A percentile compares a stretch with the other conserved stretches of the same genome.
Evolutionary conservation across 768 basidiomycete genomes (phyloP).

Genomic region (Pisolithus sp.): DNA sequence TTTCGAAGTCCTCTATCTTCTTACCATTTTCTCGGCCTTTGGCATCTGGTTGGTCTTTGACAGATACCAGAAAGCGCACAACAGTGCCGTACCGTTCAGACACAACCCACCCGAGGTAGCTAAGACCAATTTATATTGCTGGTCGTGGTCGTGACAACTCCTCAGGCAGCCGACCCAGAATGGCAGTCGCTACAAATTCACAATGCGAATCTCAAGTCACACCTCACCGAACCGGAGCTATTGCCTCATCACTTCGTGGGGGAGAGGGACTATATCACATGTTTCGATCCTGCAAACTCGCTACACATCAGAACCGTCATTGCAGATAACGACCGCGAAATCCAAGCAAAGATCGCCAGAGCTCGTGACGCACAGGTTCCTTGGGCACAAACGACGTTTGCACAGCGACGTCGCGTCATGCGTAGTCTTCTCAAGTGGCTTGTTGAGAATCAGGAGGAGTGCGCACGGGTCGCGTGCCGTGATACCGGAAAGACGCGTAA

Average conservation of each 20-base stretch:
- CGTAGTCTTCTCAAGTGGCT: constrained; percentile 89
- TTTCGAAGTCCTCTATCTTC: constrained; percentile 58
- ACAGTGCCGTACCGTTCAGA: constrained; percentile 65
- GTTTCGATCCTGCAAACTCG: constrained; percentile 86
- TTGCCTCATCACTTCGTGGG: constrained; percentile 41
- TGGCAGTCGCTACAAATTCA: constrained; percentile 51
- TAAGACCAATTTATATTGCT: constrained; percentile 3
- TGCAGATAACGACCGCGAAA: constrained; percentile 69
- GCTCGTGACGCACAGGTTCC: constrained; percentile 60
- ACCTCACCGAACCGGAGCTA: constrained; percentile 49
- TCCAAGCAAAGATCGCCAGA: constrained; percentile 59
- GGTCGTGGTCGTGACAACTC: constrained; percentile 16
- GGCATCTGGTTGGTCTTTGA: constrained; percentile 76
- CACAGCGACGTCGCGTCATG: constrained; percentile 75
- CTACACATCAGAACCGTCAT: constrained; percentile 73
- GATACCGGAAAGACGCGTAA: constrained; percentile 93
- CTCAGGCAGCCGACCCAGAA: constrained; percentile 50
- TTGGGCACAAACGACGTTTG: constrained; percentile 76
- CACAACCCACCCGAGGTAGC: constrained; percentile 53
- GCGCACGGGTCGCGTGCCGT: constrained; percentile 82
- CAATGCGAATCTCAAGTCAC: constrained; percentile 59
- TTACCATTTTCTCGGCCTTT: constrained; percentile 64
- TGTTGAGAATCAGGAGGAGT: constrained; percentile 81
- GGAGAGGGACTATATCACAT: constrained; percentile 71
- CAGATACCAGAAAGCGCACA: constrained; percentile 68